phyloP scores from a whole-genome alignment of 1,284 basidiomycete genomes.

The Melanopsichium pennsylvanicum region DNA sequence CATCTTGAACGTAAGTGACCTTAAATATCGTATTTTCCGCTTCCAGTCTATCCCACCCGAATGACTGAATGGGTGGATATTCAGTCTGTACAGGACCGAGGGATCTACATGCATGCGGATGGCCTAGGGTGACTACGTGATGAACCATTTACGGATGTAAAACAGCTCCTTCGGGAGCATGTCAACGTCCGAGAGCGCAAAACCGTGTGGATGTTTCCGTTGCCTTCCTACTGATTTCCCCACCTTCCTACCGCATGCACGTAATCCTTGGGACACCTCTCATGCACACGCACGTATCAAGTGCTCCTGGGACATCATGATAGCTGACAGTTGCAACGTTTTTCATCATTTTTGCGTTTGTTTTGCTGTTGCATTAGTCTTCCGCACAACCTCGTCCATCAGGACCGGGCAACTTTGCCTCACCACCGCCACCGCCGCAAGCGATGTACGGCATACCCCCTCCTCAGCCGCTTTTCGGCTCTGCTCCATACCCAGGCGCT shows the following conservation, averaged over 20 bases:
- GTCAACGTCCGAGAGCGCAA: slow-evolving; percentile 75
- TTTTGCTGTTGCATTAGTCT: slow-evolving; percentile 6
- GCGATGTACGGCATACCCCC: slow-evolving; percentile 37
- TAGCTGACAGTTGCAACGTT: too few relatives aligned
- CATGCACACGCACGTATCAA: too few relatives aligned
- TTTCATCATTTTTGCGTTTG: background rate
- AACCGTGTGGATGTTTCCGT: slow-evolving; percentile 76
- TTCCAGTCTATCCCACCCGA: too few relatives aligned
- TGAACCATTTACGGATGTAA: slow-evolving; percentile 74
- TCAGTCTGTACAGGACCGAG: too few relatives aligned
- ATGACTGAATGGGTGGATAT: too few relatives aligned
- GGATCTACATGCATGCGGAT: too few relatives aligned
- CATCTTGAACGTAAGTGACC: slow-evolving; percentile 59
- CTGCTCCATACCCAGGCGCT: slow-evolving; percentile 12
- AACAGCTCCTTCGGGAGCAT: slow-evolving; percentile 68
- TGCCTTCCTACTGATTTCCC: slow-evolving; percentile 75
- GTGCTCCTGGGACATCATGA: too few relatives aligned
- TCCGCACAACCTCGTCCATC: slow-evolving; percentile 21
- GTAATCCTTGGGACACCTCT: too few relatives aligned
- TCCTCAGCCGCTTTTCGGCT: slow-evolving; percentile 20
- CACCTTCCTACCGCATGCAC: background rate
- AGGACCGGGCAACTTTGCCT: slow-evolving; percentile 14
- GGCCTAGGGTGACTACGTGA: too few relatives aligned
- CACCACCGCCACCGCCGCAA: too few relatives aligned
- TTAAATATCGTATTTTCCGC: too few relatives aligned